Percentiles rank a stretch among this genome's conserved stretches.
Conservation (phyloP, 2,329 filamentous ascomycete species). For the Truncatella angustata region DNA sequence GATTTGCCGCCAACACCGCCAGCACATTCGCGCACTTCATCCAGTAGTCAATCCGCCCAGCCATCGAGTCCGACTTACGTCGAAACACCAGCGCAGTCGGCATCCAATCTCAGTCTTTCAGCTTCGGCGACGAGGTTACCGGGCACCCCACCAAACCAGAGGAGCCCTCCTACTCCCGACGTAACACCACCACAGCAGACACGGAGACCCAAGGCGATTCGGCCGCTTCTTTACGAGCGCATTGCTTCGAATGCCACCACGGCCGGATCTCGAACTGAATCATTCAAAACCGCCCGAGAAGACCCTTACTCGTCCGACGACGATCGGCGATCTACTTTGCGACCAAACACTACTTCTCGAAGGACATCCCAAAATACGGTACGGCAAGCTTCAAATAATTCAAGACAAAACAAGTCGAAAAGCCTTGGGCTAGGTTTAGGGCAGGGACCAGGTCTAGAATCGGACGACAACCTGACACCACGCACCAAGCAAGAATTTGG, state of each 20-base stretch:
- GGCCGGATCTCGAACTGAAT: constrained; percentile 63
- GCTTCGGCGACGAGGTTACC: constrained; percentile 37
- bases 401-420: constrained; percentile 29
- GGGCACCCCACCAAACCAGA: constrained; percentile 63
- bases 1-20: constrained; percentile 63
- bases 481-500: constrained; percentile 47
- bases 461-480: constrained; percentile 38
- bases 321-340: constrained; percentile 40
- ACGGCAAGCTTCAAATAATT: constrained; percentile 34
- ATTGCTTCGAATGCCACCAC: constrained; percentile 50
- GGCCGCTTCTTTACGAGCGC: constrained; percentile 48
- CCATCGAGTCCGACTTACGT: constrained; percentile 40
- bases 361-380: constrained; percentile 44
- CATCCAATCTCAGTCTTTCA: constrained; percentile 37
- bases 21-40: constrained; percentile 57
- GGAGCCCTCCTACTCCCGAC: constrained; percentile 72
- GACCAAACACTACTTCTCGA: constrained; percentile 36
- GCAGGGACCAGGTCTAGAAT: constrained; percentile 41
- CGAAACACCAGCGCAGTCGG: constrained; percentile 36
- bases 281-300: constrained; percentile 71
- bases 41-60: constrained; percentile 41
- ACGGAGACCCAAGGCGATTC: constrained; percentile 41
- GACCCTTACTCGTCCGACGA: constrained; percentile 62
- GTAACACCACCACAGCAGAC: constrained; percentile 64
- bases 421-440: constrained; percentile 43